Base-by-base conservation (phyloP, 2,329 filamentous ascomycete genomes). In the Fusarium sp. region DNA sequence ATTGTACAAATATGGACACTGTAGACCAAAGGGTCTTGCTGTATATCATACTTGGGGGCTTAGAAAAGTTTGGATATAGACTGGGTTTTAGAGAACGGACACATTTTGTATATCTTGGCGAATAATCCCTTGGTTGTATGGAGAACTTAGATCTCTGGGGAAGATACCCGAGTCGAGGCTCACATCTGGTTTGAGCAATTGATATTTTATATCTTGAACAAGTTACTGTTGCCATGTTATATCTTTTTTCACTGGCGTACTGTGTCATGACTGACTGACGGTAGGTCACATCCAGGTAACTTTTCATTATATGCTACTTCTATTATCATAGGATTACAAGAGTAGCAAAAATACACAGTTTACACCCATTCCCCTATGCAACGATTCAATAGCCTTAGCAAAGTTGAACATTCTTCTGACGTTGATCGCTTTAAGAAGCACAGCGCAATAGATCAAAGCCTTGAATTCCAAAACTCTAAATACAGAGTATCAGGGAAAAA, bases 131-230 rank as follows among this genome's bases (percentile, higher is more conserved):
- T 38, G 63, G 16, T 40, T 44, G 40, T 27, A 24, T 42, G 25
- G 46, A 38, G 32, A 20, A 38, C 25, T 50, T 51, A 62, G 47
- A 66, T 65, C 42, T 66, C 27, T 52, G 15, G 42, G 57, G 32
- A 57, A 25, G 32, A 51, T 53, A 66, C 54, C 45, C 44, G 22
- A 14, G 45, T 50, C 25, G 38, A 40, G 51, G 50, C 62, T 62
- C 42, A 18, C n/a, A 16, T 30, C n/a, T 44, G 34, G 8, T 40
- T 34, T 22, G 30, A 22, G 25, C 29, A 49, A 52, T 66, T 42
- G 44, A 44, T 30, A 29, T n/a, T 32, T 24, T 32, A 18, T 22
- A 30, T 45, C 43, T 46, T 32, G n/a, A 46, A 18, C 12, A 12
- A 14, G 12, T 20, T 10, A 14, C 4, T 20, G 5, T 20, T 14